Base-by-base conservation (phyloP, 352 stramenopile species). In the Pythium dissotocum region DNA sequence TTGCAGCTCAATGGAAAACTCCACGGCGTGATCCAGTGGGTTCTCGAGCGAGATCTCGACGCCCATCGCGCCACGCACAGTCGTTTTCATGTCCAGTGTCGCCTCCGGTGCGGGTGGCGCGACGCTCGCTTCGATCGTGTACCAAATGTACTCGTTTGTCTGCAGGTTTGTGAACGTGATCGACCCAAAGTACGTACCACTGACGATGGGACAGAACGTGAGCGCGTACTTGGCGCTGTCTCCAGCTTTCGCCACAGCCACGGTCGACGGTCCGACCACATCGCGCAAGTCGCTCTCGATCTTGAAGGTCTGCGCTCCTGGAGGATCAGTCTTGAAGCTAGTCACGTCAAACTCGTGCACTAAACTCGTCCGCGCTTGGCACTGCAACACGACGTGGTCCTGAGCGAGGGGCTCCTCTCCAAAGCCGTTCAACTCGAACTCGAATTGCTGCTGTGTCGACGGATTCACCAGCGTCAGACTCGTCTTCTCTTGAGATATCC, bases 211-310 rank as follows among this genome's bases (percentile, higher is more conserved):
- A 70, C 77, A 91, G 46, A 98, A 93, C 0, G 81, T 96, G 4
- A 98, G 72, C 21, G 79, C 69, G 57, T 98, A 98, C 62, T 86
- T 82, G 5, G 67, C 77, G 1, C 38, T 73, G 12, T 64, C 70
- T 6, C 63, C 61, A 9, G 53, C 44, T 21, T 56, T 71, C 5
- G 79, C 63, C 0, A 97, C 75, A 0, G 59, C 72, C 24, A 97
- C 62, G 0, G 72, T 87, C 0, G 88, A 72, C 0, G 77, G 70
- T 4, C 93, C 91, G 9, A 81, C 85, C 0, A 98, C 90, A 55
- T 97, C 85, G 6, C 89, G 89, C n/a, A 98, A 65, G 67, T 98
- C 95, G 4, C 87, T 97, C 52, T 98, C 95, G 9, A 98, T 89
- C 26, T 83, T 87, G 59, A 89, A 98, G 0, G 70, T 72, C 36